Evolutionary conservation across 345 rosid genomes (phyloP).

Genomic region (Murraya koenigii): DNA sequence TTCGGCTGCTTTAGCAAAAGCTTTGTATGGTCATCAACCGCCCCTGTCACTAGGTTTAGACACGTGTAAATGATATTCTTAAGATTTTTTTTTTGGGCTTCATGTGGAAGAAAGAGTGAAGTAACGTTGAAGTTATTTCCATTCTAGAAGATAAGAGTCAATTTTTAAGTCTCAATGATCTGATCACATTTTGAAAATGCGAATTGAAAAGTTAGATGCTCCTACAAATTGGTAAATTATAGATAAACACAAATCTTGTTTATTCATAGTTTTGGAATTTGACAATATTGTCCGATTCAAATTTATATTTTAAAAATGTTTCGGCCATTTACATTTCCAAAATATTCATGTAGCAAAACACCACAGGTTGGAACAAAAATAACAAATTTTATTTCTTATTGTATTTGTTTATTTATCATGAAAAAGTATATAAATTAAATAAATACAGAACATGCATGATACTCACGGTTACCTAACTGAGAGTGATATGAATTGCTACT

Average conservation of each 20-base stretch:
- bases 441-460: background rate
- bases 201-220: too few relatives aligned
- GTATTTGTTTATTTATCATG: background rate
- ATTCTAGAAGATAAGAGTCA: background rate
- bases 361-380: background rate
- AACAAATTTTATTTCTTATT: background rate
- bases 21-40: conserved; percentile 3
- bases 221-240: too few relatives aligned
- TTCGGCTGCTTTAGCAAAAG: background rate
- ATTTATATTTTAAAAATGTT: too few relatives aligned
- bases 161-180: too few relatives aligned
- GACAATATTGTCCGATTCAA: too few relatives aligned
- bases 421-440: background rate
- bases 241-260: too few relatives aligned
- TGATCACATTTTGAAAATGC: too few relatives aligned
- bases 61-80: background rate
- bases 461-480: background rate
- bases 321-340: too few relatives aligned
- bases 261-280: too few relatives aligned
- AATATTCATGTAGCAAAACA: background rate
- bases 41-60: background rate
- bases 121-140: background rate
- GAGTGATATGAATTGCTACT: background rate
- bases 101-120: background rate
- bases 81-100: background rate